Evolutionary conservation across 208 protist genomes (phyloP).

Genomic region (Hexamita inflata): DNA sequence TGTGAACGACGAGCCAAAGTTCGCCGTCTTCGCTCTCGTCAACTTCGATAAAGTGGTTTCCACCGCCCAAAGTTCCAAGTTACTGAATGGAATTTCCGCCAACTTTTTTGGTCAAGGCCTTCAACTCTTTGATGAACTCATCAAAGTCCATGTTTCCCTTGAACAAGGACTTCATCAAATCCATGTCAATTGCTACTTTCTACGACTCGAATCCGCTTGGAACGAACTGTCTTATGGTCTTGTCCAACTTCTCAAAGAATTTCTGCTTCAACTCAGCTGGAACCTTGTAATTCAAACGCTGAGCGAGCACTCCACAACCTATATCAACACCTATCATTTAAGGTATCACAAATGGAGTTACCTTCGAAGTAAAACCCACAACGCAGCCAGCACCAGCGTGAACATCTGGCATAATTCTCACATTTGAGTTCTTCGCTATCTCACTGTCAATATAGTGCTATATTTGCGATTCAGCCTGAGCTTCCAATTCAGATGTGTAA

Average conservation of each 20-base stretch:
- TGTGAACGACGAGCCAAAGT: slow-evolving; percentile 20
- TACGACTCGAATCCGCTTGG: neutral
- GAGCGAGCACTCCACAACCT: slow-evolving; percentile 8
- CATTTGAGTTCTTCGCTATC: no score
- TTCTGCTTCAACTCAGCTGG: no score
- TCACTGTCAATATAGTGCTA: no score
- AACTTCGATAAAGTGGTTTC: slow-evolving; percentile 37
- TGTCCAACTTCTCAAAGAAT: slow-evolving; percentile 22
- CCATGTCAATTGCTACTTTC: neutral
- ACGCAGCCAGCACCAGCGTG: slow-evolving; percentile 14
- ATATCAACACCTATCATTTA: slow-evolving; percentile 16
- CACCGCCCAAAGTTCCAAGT: slow-evolving; percentile 29
- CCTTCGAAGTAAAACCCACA: slow-evolving; percentile 15
- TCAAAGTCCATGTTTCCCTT: no score
- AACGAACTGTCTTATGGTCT: neutral
- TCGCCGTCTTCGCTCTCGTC: slow-evolving; percentile 12
- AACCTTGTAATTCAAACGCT: neutral
- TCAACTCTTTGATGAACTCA: neutral
- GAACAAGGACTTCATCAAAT: neutral
- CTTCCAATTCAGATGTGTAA: no score
- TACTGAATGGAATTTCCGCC: neutral
- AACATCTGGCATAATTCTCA: slow-evolving; percentile 28
- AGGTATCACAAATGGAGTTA: neutral
- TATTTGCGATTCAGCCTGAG: no score
- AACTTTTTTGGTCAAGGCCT: neutral